These are phyloP conservation scores for Neopestalotiopsis clavispora DNA, from an alignment of 2,329 filamentous ascomycete species.

Conservation along the genomic window DNA sequence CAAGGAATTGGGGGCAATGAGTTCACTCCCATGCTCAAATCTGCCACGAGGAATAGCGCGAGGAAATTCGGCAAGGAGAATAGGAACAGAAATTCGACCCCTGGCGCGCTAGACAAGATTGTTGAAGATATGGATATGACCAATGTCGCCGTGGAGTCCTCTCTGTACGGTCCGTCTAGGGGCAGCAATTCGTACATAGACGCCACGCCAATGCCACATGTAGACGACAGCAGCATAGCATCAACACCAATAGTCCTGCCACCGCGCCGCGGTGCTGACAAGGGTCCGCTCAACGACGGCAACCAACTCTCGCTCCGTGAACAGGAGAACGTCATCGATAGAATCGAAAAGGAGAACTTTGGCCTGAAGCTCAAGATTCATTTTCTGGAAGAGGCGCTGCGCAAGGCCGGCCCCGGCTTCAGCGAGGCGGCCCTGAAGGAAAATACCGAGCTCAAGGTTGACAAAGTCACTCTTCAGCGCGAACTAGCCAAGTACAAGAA, in stretches of 20 bases:
- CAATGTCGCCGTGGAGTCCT: conserved; percentile 75
- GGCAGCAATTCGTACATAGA: conserved; percentile 62
- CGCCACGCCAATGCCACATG: conserved; percentile 76
- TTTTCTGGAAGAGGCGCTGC: conserved; percentile 89
- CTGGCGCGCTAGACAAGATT: conserved; percentile 69
- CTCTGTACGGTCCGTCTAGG: conserved; percentile 69
- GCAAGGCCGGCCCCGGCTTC: conserved; percentile 86
- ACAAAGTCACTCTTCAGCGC: conserved; percentile 85
- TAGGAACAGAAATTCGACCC: conserved; percentile 67
- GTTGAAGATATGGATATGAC: conserved; percentile 73
- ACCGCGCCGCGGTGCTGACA: conserved; percentile 65
- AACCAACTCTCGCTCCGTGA: conserved; percentile 92
- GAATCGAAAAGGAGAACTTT: conserved; percentile 98
- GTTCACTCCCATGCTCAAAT: conserved; percentile 94
- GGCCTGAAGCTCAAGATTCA: conserved; percentile 96
- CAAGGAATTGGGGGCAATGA: conserved; percentile 71
- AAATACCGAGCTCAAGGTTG: conserved; percentile 93
- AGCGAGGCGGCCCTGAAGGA: conserved; percentile 89
- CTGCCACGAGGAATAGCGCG: conserved; percentile 72
- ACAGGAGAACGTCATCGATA: conserved; percentile 93
- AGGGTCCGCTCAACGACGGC: conserved; percentile 78
- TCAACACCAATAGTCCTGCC: conserved; percentile 81
- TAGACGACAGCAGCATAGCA: conserved; percentile 78
- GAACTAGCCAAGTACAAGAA: conserved; percentile 89
- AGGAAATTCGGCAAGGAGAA: conserved; percentile 68